Percentiles rank a stretch among this genome's conserved stretches.
These are phyloP conservation scores for Triticum urartu DNA, from an alignment of 176 grass and related monocot genomes.

Conservation along the genomic window DNA sequence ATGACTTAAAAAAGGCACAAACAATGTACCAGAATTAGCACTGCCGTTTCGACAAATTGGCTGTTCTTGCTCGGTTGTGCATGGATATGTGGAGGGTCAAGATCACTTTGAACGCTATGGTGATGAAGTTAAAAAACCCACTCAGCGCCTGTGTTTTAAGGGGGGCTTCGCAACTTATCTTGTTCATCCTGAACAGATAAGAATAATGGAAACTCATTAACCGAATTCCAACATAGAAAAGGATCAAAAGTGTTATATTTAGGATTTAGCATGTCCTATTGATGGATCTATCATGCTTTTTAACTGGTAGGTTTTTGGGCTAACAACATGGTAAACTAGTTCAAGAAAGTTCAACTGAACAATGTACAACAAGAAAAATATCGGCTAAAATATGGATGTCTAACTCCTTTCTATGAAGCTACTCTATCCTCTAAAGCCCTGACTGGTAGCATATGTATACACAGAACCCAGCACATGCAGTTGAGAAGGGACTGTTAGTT, in stretches of 20 bases:
- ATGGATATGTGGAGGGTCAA: conserved; percentile 11
- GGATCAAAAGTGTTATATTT: background rate
- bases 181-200: conserved; percentile 2
- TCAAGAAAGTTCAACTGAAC: conserved; percentile 21
- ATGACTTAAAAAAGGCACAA: background rate
- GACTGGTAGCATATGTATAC: conserved; percentile 5
- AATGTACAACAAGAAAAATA: background rate
- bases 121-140: conserved; percentile 11
- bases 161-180: background rate
- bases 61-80: background rate
- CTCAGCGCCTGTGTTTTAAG: background rate
- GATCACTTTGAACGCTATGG: conserved; percentile 6
- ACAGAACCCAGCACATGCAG: conserved; percentile 7
- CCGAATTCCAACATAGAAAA: background rate
- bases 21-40: background rate
- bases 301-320: background rate
- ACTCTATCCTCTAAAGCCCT: conserved; percentile 6
- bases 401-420: background rate
- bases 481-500: conserved; percentile 8
- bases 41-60: conserved; percentile 9
- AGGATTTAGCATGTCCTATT: background rate
- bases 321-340: background rate
- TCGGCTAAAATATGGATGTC: background rate
- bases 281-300: background rate
- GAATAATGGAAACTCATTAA: conserved; percentile 11